Percentiles rank a stretch among this genome's conserved stretches.
Evolutionary conservation across 2,329 filamentous ascomycete species (phyloP).

Genomic region (Fusarium proliferatum): DNA sequence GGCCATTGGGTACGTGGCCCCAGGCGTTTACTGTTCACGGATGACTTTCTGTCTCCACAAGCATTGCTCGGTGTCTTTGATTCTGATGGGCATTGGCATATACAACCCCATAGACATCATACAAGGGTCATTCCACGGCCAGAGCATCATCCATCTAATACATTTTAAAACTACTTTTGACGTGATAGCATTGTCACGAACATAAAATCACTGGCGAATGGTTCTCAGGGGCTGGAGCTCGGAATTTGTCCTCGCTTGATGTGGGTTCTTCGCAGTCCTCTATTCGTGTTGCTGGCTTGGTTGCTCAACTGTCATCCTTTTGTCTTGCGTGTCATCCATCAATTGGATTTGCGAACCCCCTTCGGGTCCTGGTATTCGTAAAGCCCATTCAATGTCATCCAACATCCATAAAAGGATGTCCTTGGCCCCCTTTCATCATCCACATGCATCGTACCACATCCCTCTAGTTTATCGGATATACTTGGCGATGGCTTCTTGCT

Average conservation of each 20-base stretch:
- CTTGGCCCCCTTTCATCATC: conserved; percentile 7
- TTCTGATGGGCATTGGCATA: conserved; percentile 8
- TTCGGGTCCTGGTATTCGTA: conserved; percentile 30
- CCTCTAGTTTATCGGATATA: conserved; percentile 57
- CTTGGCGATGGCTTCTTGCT: conserved; percentile 62
- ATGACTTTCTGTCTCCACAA: conserved; percentile 28
- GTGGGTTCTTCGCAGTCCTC: neutral
- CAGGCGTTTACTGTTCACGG: conserved; percentile 38
- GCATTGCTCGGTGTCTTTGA: conserved; percentile 30
- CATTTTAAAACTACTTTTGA: neutral
- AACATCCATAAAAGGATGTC: neutral
- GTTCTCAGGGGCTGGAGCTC: neutral
- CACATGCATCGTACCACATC: neutral
- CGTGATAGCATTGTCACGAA: neutral
- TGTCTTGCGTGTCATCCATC: conserved; percentile 4
- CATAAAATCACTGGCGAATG: neutral
- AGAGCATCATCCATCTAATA: neutral
- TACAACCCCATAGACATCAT: neutral
- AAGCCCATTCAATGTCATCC: neutral
- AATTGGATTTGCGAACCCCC: conserved; percentile 14
- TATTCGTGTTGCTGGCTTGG: conserved; percentile 7
- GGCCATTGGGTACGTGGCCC: conserved; percentile 28
- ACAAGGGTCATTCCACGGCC: neutral
- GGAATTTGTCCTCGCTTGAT: neutral
- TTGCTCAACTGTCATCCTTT: neutral